A percentile compares a stretch with the other conserved stretches of the same genome.
phyloP scores from a whole-genome alignment of 192 early-diverging fungal species.

The Diversispora epigaea region DNA sequence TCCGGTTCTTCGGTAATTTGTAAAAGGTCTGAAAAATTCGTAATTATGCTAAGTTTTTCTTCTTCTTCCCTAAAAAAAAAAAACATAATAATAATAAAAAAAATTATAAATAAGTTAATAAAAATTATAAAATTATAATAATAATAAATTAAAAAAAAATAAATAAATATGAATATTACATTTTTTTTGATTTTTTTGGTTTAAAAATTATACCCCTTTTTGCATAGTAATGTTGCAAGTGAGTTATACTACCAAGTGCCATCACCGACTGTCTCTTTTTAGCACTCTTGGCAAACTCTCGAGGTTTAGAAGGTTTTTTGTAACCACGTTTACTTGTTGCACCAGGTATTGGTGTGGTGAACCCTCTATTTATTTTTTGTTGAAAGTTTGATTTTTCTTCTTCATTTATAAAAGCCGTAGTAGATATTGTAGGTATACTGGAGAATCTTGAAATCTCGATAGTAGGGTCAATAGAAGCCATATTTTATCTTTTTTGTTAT shows the following conservation, averaged over 20 bases:
- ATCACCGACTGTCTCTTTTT: constrained; percentile 50
- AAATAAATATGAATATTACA: constrained; percentile 3
- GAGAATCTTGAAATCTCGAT: background rate
- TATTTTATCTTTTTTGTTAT: background rate
- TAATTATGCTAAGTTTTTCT: constrained; percentile 23
- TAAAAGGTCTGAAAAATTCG: constrained; percentile 25
- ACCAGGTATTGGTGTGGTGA: background rate
- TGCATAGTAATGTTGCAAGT: constrained; percentile 58
- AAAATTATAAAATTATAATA: too few relatives aligned
- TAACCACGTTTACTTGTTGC: constrained; percentile 15
- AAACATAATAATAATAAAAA: background rate
- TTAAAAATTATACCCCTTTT: constrained; percentile 45
- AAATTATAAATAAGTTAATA: background rate
- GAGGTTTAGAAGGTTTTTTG: constrained; percentile 29
- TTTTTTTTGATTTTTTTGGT: constrained; percentile 33
- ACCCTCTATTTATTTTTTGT: background rate
- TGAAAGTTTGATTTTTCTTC: background rate
- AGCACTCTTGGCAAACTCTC: constrained; percentile 37
- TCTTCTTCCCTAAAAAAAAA: constrained; percentile 6
- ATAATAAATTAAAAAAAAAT: background rate
- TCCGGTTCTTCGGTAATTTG: constrained; percentile 45
- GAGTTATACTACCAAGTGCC: constrained; percentile 55
- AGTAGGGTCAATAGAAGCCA: background rate
- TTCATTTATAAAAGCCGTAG: background rate
- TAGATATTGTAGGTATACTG: background rate